Conservation (phyloP, 2,329 filamentous ascomycete genomes). For the Ploettnerulaceae sp. region DNA sequence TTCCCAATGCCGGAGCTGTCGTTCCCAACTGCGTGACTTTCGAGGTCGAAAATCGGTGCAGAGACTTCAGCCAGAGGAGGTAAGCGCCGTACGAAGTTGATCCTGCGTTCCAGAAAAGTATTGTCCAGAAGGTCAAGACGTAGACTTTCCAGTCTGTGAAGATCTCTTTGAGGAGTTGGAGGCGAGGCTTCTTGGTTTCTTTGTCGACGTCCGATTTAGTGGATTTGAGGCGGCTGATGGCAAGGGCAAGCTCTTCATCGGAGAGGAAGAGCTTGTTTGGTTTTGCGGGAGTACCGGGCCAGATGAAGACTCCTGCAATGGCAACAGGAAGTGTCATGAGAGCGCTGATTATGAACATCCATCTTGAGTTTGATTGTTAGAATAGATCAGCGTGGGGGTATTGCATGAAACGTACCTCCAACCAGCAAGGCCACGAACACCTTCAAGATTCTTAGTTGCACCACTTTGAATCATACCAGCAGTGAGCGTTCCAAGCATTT, state of each 20-base stretch:
- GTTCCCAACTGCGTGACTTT: slow-evolving; percentile 48
- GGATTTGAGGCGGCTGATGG: slow-evolving; percentile 41
- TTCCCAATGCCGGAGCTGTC: slow-evolving; percentile 49
- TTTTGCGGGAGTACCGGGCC: slow-evolving; percentile 47
- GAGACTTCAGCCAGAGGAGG: slow-evolving; percentile 53
- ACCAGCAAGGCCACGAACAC: slow-evolving; percentile 27
- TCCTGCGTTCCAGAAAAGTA: slow-evolving; percentile 54
- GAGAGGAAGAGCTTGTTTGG: slow-evolving; percentile 45
- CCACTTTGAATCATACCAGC: slow-evolving; percentile 26
- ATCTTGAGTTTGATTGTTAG: slow-evolving; percentile 40
- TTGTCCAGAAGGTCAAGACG: slow-evolving; percentile 45
- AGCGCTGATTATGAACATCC: slow-evolving; percentile 52
- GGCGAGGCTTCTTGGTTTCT: slow-evolving; percentile 43
- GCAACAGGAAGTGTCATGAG: slow-evolving; percentile 52
- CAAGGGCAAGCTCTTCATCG: slow-evolving; percentile 43
- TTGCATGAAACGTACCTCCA: slow-evolving; percentile 32
- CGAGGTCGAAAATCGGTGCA: slow-evolving; percentile 43
- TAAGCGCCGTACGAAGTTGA: slow-evolving; percentile 46
- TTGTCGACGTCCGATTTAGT: slow-evolving; percentile 45
- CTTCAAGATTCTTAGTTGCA: slow-evolving; percentile 20
- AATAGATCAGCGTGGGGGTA: not conserved
- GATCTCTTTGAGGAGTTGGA: slow-evolving; percentile 39
- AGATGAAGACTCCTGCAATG: slow-evolving; percentile 45
- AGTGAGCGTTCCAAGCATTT: slow-evolving; percentile 26
- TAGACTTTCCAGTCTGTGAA: slow-evolving; percentile 44